Evolutionary conservation across 352 stramenopile genomes (phyloP), one percentile per base, ranked within the genome.

Genomic region (Pythium diclinum): DNA sequence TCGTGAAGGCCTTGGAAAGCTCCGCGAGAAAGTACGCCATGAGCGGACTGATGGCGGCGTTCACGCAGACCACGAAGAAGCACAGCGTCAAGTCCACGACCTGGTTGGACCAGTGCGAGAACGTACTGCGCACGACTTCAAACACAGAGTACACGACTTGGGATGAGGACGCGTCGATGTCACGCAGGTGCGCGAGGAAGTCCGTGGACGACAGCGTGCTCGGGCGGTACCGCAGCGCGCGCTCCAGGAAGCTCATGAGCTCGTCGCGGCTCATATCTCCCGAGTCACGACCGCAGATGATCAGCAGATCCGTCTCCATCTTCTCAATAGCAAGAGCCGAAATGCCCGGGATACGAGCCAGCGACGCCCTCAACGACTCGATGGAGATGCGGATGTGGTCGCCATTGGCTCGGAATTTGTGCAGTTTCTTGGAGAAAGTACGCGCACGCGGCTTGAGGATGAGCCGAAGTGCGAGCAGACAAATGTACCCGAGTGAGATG

Each of bases 371-470:
- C 16, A 95, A 68, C 51, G 85, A 94, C 68, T 91, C 83, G 65
- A 95, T 95, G 28, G 82, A 92, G 47, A 95, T 83, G 57, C 83
- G 84, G 60, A 95, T 91, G 65, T 93, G 83, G 74, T 95, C 87
- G 30, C 82, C 83, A 44, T 94, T 91, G 19, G 85, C 77, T 49
- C 85, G 81, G 67, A 93, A 93, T 63, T 93, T 93, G 81, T 95
- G 87, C 47, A 95, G 65, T 40, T 95, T 95, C 71, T 94, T 95
- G 51, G 83, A 93, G 60, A 95, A 95, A 1, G 75, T 91, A 17
- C 87, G 73, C 14, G 87, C 85, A 33, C 84, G 76, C 5, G 87
- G 87, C 77, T 95, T 94, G 67, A 95, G 76, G 40, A 95, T 92
- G 36, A 95, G 73, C 6, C 87, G 85, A 38, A 87, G 47, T 33